Conservation (phyloP, 805 yeast species). For the Ascoidea rubescens region DNA sequence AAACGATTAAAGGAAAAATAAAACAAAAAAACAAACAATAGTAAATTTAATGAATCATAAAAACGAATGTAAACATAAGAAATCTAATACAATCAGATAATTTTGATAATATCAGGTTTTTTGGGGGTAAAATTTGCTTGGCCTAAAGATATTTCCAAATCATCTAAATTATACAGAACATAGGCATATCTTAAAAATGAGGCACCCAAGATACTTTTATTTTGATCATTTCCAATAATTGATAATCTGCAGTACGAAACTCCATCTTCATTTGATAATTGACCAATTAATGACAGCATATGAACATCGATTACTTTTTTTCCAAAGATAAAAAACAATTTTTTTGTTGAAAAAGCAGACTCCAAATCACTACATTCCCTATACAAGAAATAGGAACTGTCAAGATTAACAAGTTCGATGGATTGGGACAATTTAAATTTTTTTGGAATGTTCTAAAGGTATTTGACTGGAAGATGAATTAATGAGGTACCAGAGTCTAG, state of each 20-base stretch:
- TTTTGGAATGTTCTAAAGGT: no score
- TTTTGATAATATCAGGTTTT: no score
- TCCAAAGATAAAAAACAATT: not conserved
- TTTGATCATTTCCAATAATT: not conserved
- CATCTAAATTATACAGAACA: constrained; percentile 1
- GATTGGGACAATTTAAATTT: not conserved
- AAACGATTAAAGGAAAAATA: no score
- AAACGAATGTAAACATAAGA: no score
- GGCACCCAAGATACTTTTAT: not conserved
- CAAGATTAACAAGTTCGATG: not conserved
- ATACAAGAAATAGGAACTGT: not conserved
- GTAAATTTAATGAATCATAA: no score
- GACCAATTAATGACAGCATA: no score
- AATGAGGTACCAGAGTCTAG: not conserved
- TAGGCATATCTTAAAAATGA: constrained; percentile 3
- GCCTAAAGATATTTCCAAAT: not conserved
- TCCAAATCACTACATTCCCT: no score
- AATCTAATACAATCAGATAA: no score
- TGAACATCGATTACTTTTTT: not conserved
- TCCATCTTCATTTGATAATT: not conserved
- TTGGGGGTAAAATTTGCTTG: not conserved
- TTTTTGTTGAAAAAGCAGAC: not conserved
- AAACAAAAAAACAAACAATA: no score
- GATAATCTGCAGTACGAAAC: not conserved
- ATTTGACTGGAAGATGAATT: not conserved